phyloP scores from a whole-genome alignment of 106 monocot species.

The Allium fistulosum region DNA sequence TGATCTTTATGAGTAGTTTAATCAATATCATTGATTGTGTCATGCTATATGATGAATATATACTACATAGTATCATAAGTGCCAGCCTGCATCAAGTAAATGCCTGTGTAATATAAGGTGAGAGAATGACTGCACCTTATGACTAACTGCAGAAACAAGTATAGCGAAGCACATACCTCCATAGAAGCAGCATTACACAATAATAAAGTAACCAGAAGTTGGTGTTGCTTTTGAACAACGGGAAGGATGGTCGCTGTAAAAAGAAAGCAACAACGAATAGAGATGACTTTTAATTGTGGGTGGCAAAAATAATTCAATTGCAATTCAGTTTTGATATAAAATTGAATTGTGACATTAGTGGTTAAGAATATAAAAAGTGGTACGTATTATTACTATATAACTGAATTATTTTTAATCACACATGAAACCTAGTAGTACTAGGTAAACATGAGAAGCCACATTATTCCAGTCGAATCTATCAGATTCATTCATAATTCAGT shows the following conservation, averaged over 20 bases:
- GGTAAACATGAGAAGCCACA: too few relatives aligned
- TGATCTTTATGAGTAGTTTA: too few relatives aligned
- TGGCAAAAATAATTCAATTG: background rate
- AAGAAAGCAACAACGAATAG: conserved; percentile 5
- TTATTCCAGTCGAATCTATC: too few relatives aligned
- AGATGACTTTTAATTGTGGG: background rate
- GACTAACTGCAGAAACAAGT: background rate
- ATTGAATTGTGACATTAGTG: background rate
- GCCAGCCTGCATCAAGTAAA: background rate
- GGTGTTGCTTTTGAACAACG: conserved; percentile 98
- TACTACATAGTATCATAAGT: too few relatives aligned
- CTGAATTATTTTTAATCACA: too few relatives aligned
- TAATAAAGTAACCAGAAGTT: conserved; percentile 91
- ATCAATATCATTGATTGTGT: too few relatives aligned
- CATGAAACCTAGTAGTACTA: too few relatives aligned
- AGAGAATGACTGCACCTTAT: background rate
- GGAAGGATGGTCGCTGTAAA: conserved; percentile 71
- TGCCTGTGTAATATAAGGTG: background rate
- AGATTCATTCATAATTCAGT: too few relatives aligned
- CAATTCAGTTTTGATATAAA: background rate
- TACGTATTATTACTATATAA: too few relatives aligned
- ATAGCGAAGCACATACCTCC: conserved; percentile 53
- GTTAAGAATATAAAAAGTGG: background rate
- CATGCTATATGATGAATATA: too few relatives aligned
- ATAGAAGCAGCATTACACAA: conserved; percentile 92